These are phyloP conservation scores for Venturiaceae sp. DNA, from an alignment of 2,329 filamentous ascomycete species.

Conservation along the genomic window DNA sequence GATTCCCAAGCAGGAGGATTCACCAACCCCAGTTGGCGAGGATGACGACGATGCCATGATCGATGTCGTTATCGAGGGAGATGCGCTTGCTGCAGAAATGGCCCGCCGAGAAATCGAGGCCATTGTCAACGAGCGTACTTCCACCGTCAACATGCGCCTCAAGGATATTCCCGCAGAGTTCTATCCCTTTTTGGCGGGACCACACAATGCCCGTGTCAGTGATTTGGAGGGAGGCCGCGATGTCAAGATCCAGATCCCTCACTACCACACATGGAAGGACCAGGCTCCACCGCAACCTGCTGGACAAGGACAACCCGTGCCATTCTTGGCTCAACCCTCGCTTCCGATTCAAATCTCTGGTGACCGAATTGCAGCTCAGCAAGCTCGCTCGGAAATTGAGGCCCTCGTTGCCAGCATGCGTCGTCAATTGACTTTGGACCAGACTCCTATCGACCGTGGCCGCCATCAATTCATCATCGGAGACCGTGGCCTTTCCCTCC, in stretches of 20 bases:
- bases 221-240: conserved; percentile 61
- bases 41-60: conserved; percentile 65
- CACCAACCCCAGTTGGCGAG: conserved; percentile 48
- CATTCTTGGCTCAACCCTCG: conserved; percentile 62
- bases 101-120: conserved; percentile 76
- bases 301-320: conserved; percentile 53
- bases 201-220: conserved; percentile 54
- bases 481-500: conserved; percentile 64
- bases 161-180: conserved; percentile 82
- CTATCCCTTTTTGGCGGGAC: conserved; percentile 88
- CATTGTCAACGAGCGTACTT: conserved; percentile 78
- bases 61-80: conserved; percentile 82
- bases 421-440: conserved; percentile 64
- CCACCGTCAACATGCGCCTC: conserved; percentile 53
- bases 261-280: conserved; percentile 63
- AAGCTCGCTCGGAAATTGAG: conserved; percentile 72
- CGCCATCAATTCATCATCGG: conserved; percentile 94
- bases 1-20: conserved; percentile 70
- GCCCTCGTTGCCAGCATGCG: conserved; percentile 66
- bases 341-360: conserved; percentile 78
- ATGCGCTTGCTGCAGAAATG: conserved; percentile 76
- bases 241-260: conserved; percentile 72
- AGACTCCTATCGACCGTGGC: conserved; percentile 73
- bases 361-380: conserved; percentile 73
- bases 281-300: conserved; percentile 54